Evolutionary conservation across 1,139 yeast species (phyloP).

Genomic region (Groenewaldozyma auringiensis): DNA sequence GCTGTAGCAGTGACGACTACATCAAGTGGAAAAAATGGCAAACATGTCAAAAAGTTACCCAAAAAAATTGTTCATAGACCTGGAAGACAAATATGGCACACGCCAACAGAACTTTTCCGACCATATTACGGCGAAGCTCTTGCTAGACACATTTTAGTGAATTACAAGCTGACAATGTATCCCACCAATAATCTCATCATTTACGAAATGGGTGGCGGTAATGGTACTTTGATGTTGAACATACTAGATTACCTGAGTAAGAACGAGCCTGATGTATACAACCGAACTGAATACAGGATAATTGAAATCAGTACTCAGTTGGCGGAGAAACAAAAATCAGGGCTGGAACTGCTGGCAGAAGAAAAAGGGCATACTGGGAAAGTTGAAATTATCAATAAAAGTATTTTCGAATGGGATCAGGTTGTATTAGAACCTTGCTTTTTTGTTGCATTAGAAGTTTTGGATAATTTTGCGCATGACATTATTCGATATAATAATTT

Average conservation of each 20-base stretch:
- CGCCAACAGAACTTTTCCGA: constrained; percentile 74
- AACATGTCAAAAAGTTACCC: constrained; percentile 9
- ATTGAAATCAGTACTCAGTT: constrained; percentile 69
- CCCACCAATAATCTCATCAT: constrained; percentile 61
- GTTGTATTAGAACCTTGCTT: constrained; percentile 64
- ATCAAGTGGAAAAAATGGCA: constrained; percentile 2
- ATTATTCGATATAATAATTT: constrained; percentile 64
- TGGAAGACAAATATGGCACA: constrained; percentile 72
- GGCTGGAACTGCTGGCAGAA: constrained; percentile 28
- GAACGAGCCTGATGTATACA: constrained; percentile 65
- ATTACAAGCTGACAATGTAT: constrained; percentile 57
- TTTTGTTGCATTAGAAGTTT: constrained; percentile 74
- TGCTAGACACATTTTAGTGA: constrained; percentile 65
- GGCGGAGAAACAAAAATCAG: constrained; percentile 50
- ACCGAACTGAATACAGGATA: constrained; percentile 59
- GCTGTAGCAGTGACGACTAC: constrained; percentile 3
- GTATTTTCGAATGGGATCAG: constrained; percentile 68
- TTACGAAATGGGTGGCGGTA: constrained; percentile 89
- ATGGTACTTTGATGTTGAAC: constrained; percentile 77
- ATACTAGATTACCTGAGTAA: constrained; percentile 59
- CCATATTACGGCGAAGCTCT: constrained; percentile 82
- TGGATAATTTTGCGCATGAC: constrained; percentile 82
- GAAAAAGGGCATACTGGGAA: constrained; percentile 41
- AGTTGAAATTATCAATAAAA: constrained; percentile 61
- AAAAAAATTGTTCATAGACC: constrained; percentile 23